Base-by-base conservation (phyloP, 2,329 filamentous ascomycete genomes). In the Aquanectria penicillioides region DNA sequence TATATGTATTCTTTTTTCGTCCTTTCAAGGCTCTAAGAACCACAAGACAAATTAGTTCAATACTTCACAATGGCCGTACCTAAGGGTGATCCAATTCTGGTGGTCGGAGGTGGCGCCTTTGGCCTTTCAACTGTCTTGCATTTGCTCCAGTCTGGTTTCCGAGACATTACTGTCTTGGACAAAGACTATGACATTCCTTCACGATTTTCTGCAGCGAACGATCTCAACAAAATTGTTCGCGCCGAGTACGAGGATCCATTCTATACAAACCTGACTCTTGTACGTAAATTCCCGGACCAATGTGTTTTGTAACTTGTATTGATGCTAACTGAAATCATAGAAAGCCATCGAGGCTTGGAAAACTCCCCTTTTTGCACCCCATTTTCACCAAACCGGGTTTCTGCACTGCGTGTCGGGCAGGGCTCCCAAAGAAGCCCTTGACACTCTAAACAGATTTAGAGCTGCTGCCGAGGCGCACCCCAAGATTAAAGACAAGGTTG, bases 211-310 rank as follows among this genome's bases (percentile, higher is more conserved):
- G 86, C 84, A 0, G 85, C 80, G 17, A 85, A 86, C 57, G 84
- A 88, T 61, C 68, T 88, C 22, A 88, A 88, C 69, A 88, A 88
- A 70, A 87, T 88, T 53, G 76, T 88, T 29, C 78, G 85, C 2
- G 83, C 81, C 5, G 84, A 87, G 62, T 87, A 87, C 57, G 82
- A 85, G 59, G 83, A 86, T 57, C 74, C 77, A 0, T 85, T 84
- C 53, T 87, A 88, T 57, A 83, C 83, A 0, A 75, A 84, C 2
- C 67, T 86, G 37, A 80, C 84, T 2, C 72, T 86, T 51, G 82
- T 83, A 71, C 57, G 76, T 25, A 17, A 13, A 12, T 12, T 6
- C 23, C 4, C 25, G 10, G 10, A 11, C 17, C 7, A 11, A 15
- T n/a, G 33, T 26, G 18, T 8, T 28, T 29, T 7, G 8, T 12